A percentile compares a stretch with the other conserved stretches of the same genome.
Evolutionary conservation across 371 early-diverging fungal genomes (phyloP).

Genomic region (Parasitella parasitica): DNA sequence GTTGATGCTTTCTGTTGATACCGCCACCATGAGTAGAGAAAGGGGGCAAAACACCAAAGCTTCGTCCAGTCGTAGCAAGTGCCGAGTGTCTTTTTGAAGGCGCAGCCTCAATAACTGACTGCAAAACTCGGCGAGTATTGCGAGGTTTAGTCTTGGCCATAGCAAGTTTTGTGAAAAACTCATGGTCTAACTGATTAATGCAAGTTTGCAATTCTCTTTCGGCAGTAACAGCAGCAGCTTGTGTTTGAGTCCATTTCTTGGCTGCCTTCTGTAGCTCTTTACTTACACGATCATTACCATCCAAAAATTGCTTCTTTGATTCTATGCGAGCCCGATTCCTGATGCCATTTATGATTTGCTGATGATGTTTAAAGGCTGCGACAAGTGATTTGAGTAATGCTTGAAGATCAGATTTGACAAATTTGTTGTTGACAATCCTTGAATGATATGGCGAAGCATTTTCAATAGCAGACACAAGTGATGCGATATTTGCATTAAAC

Average conservation of each 20-base stretch:
- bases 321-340: constrained; percentile 34
- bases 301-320: constrained; percentile 23
- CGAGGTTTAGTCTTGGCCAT: constrained; percentile 25
- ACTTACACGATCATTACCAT: constrained; percentile 39
- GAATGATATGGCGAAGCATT: constrained; percentile 43
- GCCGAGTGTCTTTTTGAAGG: not conserved
- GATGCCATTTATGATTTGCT: constrained; percentile 35
- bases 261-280: constrained; percentile 37
- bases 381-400: constrained; percentile 45
- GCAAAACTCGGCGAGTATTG: not conserved
- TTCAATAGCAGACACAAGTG: constrained; percentile 36
- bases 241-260: constrained; percentile 45
- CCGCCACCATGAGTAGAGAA: not conserved
- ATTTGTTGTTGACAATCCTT: constrained; percentile 31
- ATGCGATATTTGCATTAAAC: constrained; percentile 34
- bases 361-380: constrained; percentile 45
- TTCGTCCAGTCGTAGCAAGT: not conserved
- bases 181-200: constrained; percentile 39
- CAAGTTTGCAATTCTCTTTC: constrained; percentile 39
- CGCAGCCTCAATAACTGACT: not conserved
- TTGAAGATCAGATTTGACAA: constrained; percentile 52
- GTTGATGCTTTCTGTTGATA: not conserved
- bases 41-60: not conserved
- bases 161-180: constrained; percentile 49
- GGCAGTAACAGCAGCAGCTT: constrained; percentile 28